These are phyloP conservation scores for Fusarium guadeloupense DNA, from an alignment of 2,329 filamentous ascomycete species.

Conservation along the genomic window DNA sequence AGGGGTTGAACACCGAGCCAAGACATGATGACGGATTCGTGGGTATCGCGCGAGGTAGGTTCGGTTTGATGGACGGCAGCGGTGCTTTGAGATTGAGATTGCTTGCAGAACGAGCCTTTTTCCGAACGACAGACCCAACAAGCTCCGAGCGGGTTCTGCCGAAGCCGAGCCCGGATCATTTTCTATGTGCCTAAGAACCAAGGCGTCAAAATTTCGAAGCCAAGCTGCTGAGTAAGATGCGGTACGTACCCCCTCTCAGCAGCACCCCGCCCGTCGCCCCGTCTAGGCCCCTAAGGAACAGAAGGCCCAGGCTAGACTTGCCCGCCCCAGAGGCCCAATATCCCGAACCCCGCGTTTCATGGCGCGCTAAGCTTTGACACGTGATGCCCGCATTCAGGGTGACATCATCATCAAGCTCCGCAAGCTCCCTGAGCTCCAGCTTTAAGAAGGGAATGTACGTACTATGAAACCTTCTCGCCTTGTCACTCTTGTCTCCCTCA, in stretches of 20 bases:
- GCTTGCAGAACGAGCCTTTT: slow-evolving; percentile 54
- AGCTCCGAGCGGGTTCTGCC: slow-evolving; percentile 50
- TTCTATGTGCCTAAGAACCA: slow-evolving; percentile 43
- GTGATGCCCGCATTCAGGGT: slow-evolving; percentile 34
- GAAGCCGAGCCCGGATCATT: slow-evolving; percentile 44
- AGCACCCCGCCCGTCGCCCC: not conserved
- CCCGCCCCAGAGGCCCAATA: slow-evolving; percentile 20
- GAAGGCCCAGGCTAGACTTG: slow-evolving; percentile 10
- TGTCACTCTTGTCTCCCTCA: slow-evolving; percentile 16
- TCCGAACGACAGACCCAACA: slow-evolving; percentile 43
- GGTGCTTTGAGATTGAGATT: slow-evolving; percentile 47
- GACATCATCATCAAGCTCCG: slow-evolving; percentile 44
- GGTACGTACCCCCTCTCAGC: slow-evolving; percentile 20
- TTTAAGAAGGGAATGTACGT: slow-evolving; percentile 45
- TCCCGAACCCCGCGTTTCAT: slow-evolving; percentile 43
- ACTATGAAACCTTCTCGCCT: slow-evolving; percentile 27
- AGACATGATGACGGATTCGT: slow-evolving; percentile 70
- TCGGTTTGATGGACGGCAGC: slow-evolving; percentile 48
- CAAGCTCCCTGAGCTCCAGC: slow-evolving; percentile 41
- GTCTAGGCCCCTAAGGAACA: slow-evolving; percentile 16
- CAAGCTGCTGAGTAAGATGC: slow-evolving; percentile 11
- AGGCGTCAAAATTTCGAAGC: slow-evolving; percentile 10
- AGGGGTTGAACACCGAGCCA: slow-evolving; percentile 71
- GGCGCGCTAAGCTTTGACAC: slow-evolving; percentile 38
- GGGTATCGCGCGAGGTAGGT: slow-evolving; percentile 49